Evolutionary conservation across 2,329 filamentous ascomycete species (phyloP).

Genomic region (Basipetospora sp.): DNA sequence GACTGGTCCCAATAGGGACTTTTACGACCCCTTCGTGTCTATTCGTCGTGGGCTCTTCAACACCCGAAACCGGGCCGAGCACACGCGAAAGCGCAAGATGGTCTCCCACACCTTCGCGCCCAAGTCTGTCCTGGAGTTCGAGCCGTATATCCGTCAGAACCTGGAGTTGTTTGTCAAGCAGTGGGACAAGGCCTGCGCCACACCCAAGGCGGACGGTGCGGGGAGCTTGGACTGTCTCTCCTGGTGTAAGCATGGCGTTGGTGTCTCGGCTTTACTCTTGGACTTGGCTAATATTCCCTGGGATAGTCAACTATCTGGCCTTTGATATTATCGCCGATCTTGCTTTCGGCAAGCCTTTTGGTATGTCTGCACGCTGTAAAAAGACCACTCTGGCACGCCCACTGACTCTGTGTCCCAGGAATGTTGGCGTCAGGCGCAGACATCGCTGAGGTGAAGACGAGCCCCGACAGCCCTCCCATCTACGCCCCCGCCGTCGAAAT

Average conservation of each 20-base stretch:
- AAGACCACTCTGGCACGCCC: background rate
- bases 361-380: slow-evolving; percentile 34
- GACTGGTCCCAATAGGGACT: too few species aligned
- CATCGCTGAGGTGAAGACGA: slow-evolving; percentile 55
- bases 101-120: slow-evolving; percentile 75
- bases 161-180: slow-evolving; percentile 57
- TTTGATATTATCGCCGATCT: slow-evolving; percentile 36
- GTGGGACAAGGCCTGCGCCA: slow-evolving; percentile 49
- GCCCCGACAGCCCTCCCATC: slow-evolving; percentile 44
- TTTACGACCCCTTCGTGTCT: slow-evolving; percentile 83
- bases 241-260: slow-evolving; percentile 43
- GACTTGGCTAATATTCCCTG: background rate
- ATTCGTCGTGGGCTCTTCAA: slow-evolving; percentile 81
- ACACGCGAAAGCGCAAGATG: slow-evolving; percentile 78
- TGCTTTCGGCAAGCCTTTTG: slow-evolving; percentile 36
- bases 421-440: slow-evolving; percentile 55
- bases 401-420: too few species aligned
- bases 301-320: slow-evolving; percentile 34
- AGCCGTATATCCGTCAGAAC: slow-evolving; percentile 75
- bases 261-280: background rate
- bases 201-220: slow-evolving; percentile 32
- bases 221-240: slow-evolving; percentile 58
- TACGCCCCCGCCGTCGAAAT: slow-evolving; percentile 75
- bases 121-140: slow-evolving; percentile 70
- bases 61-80: slow-evolving; percentile 65